A percentile compares a stretch with the other conserved stretches of the same genome.
phyloP scores from a whole-genome alignment of 1,284 basidiomycete genomes.

The Leccinum subspadiceum region DNA sequence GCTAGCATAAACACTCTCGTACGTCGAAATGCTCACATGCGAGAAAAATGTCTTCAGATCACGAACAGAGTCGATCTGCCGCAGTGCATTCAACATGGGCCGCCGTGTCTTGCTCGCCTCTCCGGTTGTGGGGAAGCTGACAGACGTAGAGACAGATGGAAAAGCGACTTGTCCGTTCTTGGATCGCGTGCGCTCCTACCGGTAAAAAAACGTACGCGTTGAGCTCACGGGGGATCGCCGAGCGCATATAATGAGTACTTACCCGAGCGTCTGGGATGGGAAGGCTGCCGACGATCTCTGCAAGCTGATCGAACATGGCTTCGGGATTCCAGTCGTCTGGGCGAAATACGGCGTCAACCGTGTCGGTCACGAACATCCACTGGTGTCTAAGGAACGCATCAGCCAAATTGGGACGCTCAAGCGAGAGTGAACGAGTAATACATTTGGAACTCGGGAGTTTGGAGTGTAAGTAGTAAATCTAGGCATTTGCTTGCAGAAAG shows the following conservation, averaged over 20 bases:
- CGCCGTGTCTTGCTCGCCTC: slow-evolving; percentile 54
- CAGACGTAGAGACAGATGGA: slow-evolving; percentile 24
- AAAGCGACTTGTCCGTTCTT: slow-evolving; percentile 19
- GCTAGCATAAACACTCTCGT: slow-evolving; percentile 85
- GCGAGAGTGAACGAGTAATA: slow-evolving; percentile 37
- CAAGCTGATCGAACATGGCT: slow-evolving; percentile 87
- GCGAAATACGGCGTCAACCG: slow-evolving; percentile 90
- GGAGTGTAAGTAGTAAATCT: slow-evolving; percentile 86
- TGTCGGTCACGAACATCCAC: slow-evolving; percentile 99
- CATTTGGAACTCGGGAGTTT: slow-evolving; percentile 99
- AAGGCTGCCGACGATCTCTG: slow-evolving; percentile 74
- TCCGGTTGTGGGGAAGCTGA: slow-evolving; percentile 23
- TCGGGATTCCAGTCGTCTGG: slow-evolving; percentile 82
- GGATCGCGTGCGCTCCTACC: slow-evolving; percentile 30
- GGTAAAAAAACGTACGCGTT: not conserved
- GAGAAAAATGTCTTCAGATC: slow-evolving; percentile 88
- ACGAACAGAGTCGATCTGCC: slow-evolving; percentile 76
- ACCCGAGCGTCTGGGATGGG: slow-evolving; percentile 46
- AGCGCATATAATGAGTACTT: slow-evolving; percentile 13
- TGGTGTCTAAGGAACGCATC: slow-evolving; percentile 67
- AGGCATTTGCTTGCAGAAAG: slow-evolving; percentile 92
- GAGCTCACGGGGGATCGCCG: not conserved
- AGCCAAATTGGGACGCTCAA: slow-evolving; percentile 3
- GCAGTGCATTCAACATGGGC: slow-evolving; percentile 67
- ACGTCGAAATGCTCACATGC: slow-evolving; percentile 82